Conservation (phyloP, 78 protist genomes). For the Planoprotostelium fungivorum region DNA sequence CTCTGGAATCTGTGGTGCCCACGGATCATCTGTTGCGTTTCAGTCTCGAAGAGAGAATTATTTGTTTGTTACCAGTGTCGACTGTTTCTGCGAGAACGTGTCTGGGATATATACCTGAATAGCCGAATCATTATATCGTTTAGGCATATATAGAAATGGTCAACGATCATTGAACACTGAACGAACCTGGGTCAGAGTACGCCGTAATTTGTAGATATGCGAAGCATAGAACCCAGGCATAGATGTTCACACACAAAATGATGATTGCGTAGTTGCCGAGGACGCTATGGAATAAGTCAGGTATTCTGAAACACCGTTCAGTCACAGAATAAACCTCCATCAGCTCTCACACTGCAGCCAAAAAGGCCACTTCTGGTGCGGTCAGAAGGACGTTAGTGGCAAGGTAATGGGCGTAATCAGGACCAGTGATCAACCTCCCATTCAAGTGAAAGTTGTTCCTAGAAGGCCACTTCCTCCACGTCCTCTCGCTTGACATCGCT, state of each 20-base stretch:
- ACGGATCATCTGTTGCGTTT: background rate
- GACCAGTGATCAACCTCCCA: constrained; percentile 48
- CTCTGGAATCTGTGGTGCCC: constrained; percentile 37
- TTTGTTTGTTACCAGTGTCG: background rate
- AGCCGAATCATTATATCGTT: constrained; percentile 2
- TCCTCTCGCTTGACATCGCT: background rate
- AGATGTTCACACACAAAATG: background rate
- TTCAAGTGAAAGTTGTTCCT: background rate
- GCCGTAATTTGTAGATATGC: constrained; percentile 27
- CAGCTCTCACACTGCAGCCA: constrained; percentile 31
- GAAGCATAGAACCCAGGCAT: constrained; percentile 27
- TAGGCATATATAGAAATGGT: background rate
- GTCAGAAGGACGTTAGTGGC: constrained; percentile 22
- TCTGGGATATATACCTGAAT: constrained; percentile 10
- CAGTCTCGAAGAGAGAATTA: too few relatives aligned
- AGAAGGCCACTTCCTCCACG: background rate
- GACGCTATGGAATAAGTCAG: background rate
- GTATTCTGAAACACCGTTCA: background rate
- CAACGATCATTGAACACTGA: background rate
- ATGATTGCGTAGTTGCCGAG: constrained; percentile 9
- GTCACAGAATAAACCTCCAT: background rate
- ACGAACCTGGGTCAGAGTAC: constrained; percentile 45
- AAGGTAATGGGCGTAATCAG: constrained; percentile 31
- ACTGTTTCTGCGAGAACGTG: background rate
- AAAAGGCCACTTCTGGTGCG: constrained; percentile 52